These are phyloP conservation scores for Amauroascus niger DNA, from an alignment of 2,329 filamentous ascomycete genomes.

Conservation along the genomic window DNA sequence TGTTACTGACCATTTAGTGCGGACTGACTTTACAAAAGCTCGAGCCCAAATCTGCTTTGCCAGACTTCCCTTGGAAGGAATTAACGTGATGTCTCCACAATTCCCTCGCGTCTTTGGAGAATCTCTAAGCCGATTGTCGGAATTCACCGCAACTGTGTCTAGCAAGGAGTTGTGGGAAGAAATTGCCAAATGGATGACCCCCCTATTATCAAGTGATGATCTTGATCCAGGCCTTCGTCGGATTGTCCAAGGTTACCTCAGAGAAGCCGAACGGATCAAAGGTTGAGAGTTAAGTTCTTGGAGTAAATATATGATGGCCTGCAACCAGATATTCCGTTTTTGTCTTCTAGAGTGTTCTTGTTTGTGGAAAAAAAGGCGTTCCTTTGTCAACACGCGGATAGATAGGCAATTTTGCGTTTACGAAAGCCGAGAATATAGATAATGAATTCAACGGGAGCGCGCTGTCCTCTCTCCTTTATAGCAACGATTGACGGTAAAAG, in stretches of 20 bases:
- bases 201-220: conserved; percentile 36
- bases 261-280: conserved; percentile 25
- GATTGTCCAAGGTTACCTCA: conserved; percentile 39
- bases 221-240: conserved; percentile 46
- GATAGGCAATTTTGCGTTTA: not conserved
- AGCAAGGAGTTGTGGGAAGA: conserved; percentile 35
- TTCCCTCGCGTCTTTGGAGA: conserved; percentile 64
- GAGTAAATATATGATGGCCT: not conserved
- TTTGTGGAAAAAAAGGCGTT: not conserved
- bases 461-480: not conserved
- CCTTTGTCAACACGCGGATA: not conserved
- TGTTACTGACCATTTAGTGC: conserved; percentile 55
- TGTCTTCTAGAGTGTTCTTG: not conserved
- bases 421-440: not conserved
- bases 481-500: not conserved
- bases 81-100: conserved; percentile 53
- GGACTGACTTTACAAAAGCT: conserved; percentile 50
- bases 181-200: conserved; percentile 42
- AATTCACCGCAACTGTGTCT: conserved; percentile 33
- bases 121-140: conserved; percentile 54
- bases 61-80: conserved; percentile 57
- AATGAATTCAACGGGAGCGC: not conserved
- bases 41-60: conserved; percentile 62
- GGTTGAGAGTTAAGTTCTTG: not conserved
- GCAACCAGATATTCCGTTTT: not conserved